Conservation (phyloP, 2,329 filamentous ascomycete genomes). For the Talaromyces sp. region DNA sequence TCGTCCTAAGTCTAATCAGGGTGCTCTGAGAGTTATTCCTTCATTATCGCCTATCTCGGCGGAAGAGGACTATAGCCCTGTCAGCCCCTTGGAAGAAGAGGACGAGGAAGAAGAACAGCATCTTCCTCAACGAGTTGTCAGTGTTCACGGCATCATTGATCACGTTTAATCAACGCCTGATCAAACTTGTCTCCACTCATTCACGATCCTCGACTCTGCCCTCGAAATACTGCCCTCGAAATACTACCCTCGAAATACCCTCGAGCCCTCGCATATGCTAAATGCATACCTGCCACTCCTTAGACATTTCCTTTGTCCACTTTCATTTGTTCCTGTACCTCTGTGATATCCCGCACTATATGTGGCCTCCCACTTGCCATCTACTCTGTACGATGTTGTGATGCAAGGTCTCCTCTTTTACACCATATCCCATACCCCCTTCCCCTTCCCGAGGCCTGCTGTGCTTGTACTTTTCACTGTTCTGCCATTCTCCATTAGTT, state of each 20-base stretch:
- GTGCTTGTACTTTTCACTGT: conserved; percentile 6
- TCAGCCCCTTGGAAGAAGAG: conserved; percentile 9
- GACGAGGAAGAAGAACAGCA: conserved; percentile 4
- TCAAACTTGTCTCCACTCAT: not conserved
- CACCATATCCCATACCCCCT: conserved; percentile 3
- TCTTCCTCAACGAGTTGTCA: conserved; percentile 61
- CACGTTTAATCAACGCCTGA: conserved; percentile 15
- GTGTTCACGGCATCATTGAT: conserved; percentile 23
- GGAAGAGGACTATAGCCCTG: conserved; percentile 36
- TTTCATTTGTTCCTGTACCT: conserved; percentile 16
- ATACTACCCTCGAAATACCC: not conserved
- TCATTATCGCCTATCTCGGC: conserved; percentile 38
- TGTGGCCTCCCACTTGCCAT: not conserved
- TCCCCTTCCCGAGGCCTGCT: not conserved
- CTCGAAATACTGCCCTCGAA: not conserved
- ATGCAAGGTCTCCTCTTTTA: conserved; percentile 7
- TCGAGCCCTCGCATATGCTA: not conserved
- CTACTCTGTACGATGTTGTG: conserved; percentile 13
- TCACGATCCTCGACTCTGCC: not conserved
- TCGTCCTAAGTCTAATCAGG: conserved; percentile 64
- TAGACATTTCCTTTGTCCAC: conserved; percentile 27
- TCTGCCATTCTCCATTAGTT: conserved; percentile 20
- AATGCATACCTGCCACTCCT: conserved; percentile 26
- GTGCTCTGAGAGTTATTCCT: conserved; percentile 57
- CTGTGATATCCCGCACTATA: conserved; percentile 6